Conservation (phyloP, 2,329 filamentous ascomycete species). For the Diaporthe eres region DNA sequence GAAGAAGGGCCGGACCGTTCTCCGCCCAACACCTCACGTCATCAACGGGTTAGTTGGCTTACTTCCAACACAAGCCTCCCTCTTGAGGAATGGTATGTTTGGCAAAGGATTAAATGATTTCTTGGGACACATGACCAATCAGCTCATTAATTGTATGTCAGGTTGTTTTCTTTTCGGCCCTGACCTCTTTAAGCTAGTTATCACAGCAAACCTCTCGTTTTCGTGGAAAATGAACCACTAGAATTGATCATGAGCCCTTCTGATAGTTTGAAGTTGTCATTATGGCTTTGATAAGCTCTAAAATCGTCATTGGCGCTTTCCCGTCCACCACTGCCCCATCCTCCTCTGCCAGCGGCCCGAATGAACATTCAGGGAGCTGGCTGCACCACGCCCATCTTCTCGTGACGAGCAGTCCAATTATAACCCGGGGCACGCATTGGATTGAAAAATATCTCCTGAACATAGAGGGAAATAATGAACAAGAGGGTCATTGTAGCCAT, state of each 20-base stretch:
- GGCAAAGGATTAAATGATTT: too few species aligned
- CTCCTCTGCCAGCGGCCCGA: not conserved
- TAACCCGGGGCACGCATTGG: not conserved
- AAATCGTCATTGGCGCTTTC: not conserved
- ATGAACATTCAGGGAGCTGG: not conserved
- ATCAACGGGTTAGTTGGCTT: not conserved
- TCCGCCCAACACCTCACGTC: not conserved
- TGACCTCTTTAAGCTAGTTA: too few species aligned
- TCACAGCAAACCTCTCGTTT: too few species aligned
- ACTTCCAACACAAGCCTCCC: too few species aligned
- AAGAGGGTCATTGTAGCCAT: not conserved
- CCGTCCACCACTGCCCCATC: not conserved
- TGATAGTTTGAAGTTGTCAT: too few species aligned
- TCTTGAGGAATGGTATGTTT: too few species aligned
- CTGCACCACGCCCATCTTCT: not conserved
- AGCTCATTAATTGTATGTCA: too few species aligned
- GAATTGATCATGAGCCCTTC: too few species aligned
- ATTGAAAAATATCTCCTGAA: not conserved
- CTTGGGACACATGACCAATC: too few species aligned
- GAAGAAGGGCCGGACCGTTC: not conserved
- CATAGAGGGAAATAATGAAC: not conserved
- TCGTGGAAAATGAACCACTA: too few species aligned
- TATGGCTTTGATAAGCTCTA: not conserved
- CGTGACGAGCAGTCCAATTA: not conserved
- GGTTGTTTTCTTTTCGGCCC: too few species aligned